Evolutionary conservation across 805 yeast genomes (phyloP).

Genomic region (Priceomyces castillae): DNA sequence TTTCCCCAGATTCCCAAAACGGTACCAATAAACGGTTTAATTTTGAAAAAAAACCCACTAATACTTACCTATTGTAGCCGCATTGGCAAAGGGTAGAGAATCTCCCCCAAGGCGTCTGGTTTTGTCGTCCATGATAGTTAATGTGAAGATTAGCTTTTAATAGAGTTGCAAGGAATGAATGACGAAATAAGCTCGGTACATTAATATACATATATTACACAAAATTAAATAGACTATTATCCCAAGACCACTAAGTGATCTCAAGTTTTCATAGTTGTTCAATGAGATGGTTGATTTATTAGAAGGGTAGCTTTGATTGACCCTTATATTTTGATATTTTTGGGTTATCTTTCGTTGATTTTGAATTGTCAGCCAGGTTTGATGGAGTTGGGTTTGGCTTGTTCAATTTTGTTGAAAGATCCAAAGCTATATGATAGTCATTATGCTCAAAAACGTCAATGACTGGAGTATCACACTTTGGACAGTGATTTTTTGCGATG

Average conservation of each 20-base stretch:
- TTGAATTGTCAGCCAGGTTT: not conserved
- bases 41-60: not conserved
- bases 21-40: no score
- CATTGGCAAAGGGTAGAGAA: conserved; percentile 68
- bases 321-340: conserved; percentile 3
- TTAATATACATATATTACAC: conserved; percentile 2
- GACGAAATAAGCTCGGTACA: conserved; percentile 4
- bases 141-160: not conserved
- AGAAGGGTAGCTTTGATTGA: conserved; percentile 10
- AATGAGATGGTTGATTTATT: not conserved
- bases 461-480: conserved; percentile 23
- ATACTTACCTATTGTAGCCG: conserved; percentile 75
- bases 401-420: conserved; percentile 38
- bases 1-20: not conserved
- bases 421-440: conserved; percentile 54
- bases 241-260: no score
- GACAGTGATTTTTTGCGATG: conserved; percentile 21
- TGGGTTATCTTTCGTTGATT: not conserved
- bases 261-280: not conserved
- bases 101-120: not conserved
- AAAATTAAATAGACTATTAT: not conserved
- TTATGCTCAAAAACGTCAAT: conserved; percentile 46
- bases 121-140: not conserved
- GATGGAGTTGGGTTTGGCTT: not conserved
- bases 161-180: not conserved